Base-by-base conservation (phyloP, 116 monocot genomes). In the Papilionanthe hybrid region DNA sequence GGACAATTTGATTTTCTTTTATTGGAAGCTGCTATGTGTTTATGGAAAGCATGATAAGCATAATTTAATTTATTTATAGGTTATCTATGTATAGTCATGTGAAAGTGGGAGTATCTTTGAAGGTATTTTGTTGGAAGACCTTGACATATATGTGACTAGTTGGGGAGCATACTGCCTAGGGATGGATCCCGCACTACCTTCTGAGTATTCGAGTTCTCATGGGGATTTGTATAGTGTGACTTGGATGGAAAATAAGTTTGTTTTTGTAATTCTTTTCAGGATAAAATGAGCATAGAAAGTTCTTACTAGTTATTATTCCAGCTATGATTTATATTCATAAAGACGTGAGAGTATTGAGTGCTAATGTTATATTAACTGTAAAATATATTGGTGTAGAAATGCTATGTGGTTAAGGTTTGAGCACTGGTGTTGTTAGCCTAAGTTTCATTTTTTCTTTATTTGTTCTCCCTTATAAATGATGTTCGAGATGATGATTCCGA, bases 171-270 rank as follows among this genome's bases (percentile, higher is more conserved):
- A 95, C 63, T 95, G 95, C 78, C 95, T 93, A 0, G 91, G 88
- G 32, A 80, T 80, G 84, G 60, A 84, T 30, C 88, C 93, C 0
- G 28, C 85, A 15, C 87, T 90, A 0, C 95, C 95, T 48, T 47
- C 79, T 1, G 93, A 88, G 42, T 95, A 83, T 69, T 49, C 76
- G 3, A 95, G 93, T 8, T 95, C 93, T 67, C 83, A 93, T 48
- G 95, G 95, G 5, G 95, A 95, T 79, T 82, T 95, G 72, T 95
- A 89, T 79, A 95, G 95, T 53, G 82, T 93, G 15, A 20, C 95
- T n/a, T 95, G 95, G 95, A 92, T 96, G 96, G 96, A 96, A 78
- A 93, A 96, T 88, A 96, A 94, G 96, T 91, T 60, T 67, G 44
- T 69, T 17, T 56, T 37, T 53, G 13, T 68, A 4, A 25, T 9